Evolutionary conservation across 805 yeast genomes (phyloP), one percentile per base, ranked within the genome.

Genomic region (Suhomyces emberorum): DNA sequence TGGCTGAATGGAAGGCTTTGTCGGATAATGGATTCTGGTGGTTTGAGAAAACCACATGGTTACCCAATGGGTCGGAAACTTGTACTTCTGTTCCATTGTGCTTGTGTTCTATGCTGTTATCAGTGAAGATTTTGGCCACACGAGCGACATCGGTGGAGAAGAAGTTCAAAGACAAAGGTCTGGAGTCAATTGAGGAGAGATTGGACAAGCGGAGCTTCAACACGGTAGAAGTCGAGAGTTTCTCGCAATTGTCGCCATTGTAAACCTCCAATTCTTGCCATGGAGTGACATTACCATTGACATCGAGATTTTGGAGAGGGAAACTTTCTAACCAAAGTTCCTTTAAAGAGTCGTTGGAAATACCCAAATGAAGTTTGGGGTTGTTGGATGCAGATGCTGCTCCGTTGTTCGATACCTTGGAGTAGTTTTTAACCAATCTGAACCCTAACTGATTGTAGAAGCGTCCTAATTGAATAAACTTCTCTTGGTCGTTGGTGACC

Each of bases 311-410:
- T 43, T 66, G 71, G 27, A 73, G 62, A 15, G 85, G 87, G 55
- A 78, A 82, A 15, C 79, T 63, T 55, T 82, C 85, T 31, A 84
- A 55, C 95, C 95, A 84, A 19, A 76, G 59, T 58, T 84, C 95
- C 44, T 69, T 74, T 33, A 81, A 51, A 1, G 89, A 82, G 44
- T 82, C 87, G 38, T 65, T 69, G 7, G 87, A 74, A 30, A 83
- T 65, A 4, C 89, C 89, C 30, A 64, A 57, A 11, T 67, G 55
- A 21, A 55, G 46, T 27, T 51, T 49, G 33, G 64, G 47, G 34
- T 54, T 52, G 40, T 48, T 48, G 21, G 55, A 44, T 43, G 61
- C 43, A 43, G 32, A 10, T 42, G 59, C 27, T 46, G 56, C 40
- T 42, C 58, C 37, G 63, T 59, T 42, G 69, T 64, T 37, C 52